Evolutionary conservation across 164 flowering plant genomes (phyloP), one percentile per base, ranked within the genome.

Genomic region (Magnolia officinalis): DNA sequence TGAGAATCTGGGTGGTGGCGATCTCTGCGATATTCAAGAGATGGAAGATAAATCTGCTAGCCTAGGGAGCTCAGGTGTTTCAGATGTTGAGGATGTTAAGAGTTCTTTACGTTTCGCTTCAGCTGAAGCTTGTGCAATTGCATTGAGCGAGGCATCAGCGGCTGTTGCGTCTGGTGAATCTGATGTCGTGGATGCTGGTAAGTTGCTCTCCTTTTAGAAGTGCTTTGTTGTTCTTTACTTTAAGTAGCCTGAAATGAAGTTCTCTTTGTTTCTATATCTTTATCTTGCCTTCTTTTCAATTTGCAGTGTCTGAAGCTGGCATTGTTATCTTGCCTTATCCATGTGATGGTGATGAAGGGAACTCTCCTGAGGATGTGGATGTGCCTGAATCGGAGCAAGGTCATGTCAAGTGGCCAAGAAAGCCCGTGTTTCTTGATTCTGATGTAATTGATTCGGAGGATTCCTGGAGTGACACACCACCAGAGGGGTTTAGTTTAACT

Each of bases 61-160:
- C 11, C 7, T n/a, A 72, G 77, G 72, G 29, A 67, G 74, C 51
- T 75, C 76, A 13, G 51, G 75, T 6, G 31, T 64, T 72, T 63
- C 51, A 14, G 81, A 45, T 20, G 72, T 63, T 4, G 85, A 55
- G 63, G 90, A 75, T 50, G 82, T 76, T 29, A 82, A 78, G 74
- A 75, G 75, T 58, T 75, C 82, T 11, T 59, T 82, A 51, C 80
- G 90, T 51, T 75, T 85, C 77, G 85, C 78, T 45, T 93, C 95
- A 50, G 99, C 97, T n/a, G 95, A 92, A 86, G 95, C 95, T 13
- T 89, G 91, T 89, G 94, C 98, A 11, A 52, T 49, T 63, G 96
- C 95, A 18, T 80, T 92, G 84, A 88, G 79, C 74, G 83, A 83
- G 83, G 98, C 92, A 77, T 95, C 94, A 4, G 98, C 90, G 71